Percentiles rank a stretch among this genome's conserved stretches.
These are phyloP conservation scores for Murraya paniculata DNA, from an alignment of 345 rosid genomes.

Conservation along the genomic window DNA sequence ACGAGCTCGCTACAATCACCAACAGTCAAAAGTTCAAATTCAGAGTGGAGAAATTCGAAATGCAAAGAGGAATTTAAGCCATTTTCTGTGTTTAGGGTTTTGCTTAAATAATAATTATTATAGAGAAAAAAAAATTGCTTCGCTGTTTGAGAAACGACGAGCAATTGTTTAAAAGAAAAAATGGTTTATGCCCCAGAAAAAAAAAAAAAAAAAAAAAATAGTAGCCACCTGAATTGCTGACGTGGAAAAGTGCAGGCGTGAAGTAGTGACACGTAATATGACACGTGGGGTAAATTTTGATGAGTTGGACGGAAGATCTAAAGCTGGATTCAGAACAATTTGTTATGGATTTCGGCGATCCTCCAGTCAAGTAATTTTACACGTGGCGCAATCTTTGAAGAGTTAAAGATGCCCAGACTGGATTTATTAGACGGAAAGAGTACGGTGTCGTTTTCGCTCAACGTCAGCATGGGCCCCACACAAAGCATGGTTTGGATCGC, in stretches of 20 bases:
- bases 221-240: background rate
- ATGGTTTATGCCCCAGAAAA: too few relatives aligned
- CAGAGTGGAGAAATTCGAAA: background rate
- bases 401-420: slow-evolving; percentile 34
- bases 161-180: background rate
- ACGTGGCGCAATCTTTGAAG: slow-evolving; percentile 32
- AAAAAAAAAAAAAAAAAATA: background rate
- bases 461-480: too few relatives aligned
- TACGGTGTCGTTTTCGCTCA: slow-evolving; percentile 15
- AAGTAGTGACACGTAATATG: slow-evolving; percentile 1
- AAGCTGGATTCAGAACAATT: slow-evolving; percentile 22
- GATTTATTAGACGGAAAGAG: background rate
- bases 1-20: background rate
- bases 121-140: slow-evolving; percentile 1
- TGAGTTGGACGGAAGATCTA: slow-evolving; percentile 33
- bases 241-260: slow-evolving; percentile 19
- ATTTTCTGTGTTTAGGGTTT: background rate
- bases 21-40: background rate
- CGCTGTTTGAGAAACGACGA: slow-evolving; percentile 29
- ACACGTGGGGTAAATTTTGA: slow-evolving; percentile 5
- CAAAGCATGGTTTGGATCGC: background rate
- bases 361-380: background rate
- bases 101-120: background rate
- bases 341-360: slow-evolving; percentile 20
- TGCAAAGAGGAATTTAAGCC: background rate